Conservation (phyloP, 805 yeast genomes). For the Debaryomyces castellii region DNA sequence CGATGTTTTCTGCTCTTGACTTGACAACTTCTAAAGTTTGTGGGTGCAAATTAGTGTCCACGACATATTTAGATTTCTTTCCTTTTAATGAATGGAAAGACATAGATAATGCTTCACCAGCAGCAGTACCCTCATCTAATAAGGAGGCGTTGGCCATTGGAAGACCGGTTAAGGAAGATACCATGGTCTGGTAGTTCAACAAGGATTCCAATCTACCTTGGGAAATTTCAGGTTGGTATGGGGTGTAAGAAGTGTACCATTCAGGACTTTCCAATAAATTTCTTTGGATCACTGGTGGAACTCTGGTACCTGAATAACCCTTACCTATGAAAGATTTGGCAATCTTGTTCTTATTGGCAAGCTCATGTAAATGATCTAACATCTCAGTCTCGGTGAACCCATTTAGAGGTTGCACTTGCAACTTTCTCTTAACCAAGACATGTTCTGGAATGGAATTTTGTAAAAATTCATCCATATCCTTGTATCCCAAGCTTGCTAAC, state of each 20-base stretch:
- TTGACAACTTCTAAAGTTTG: conserved; percentile 80
- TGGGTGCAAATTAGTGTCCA: conserved; percentile 75
- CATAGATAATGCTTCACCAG: conserved; percentile 94
- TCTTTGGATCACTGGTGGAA: conserved; percentile 92
- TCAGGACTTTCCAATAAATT: conserved; percentile 91
- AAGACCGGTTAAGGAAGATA: conserved; percentile 87
- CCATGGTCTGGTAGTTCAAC: conserved; percentile 89
- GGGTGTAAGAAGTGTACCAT: conserved; percentile 98
- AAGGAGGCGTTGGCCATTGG: conserved; percentile 94
- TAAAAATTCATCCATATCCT: conserved; percentile 70
- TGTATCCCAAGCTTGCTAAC: conserved; percentile 65
- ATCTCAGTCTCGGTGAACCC: conserved; percentile 85
- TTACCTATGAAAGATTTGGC: conserved; percentile 83
- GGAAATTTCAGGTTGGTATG: conserved; percentile 96
- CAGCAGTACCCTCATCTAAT: conserved; percentile 95
- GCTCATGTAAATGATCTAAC: conserved; percentile 59
- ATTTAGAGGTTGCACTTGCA: conserved; percentile 62
- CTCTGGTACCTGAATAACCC: conserved; percentile 87
- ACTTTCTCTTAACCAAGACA: conserved; percentile 65
- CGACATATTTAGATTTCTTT: conserved; percentile 66
- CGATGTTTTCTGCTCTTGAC: conserved; percentile 76
- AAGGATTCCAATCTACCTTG: conserved; percentile 94
- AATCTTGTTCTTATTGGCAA: conserved; percentile 76
- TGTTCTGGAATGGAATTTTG: conserved; percentile 72
- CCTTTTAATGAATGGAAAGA: conserved; percentile 66